These are phyloP conservation scores for Coniosporium tulheliwenetii DNA, from an alignment of 2,329 filamentous ascomycete species.

Conservation along the genomic window DNA sequence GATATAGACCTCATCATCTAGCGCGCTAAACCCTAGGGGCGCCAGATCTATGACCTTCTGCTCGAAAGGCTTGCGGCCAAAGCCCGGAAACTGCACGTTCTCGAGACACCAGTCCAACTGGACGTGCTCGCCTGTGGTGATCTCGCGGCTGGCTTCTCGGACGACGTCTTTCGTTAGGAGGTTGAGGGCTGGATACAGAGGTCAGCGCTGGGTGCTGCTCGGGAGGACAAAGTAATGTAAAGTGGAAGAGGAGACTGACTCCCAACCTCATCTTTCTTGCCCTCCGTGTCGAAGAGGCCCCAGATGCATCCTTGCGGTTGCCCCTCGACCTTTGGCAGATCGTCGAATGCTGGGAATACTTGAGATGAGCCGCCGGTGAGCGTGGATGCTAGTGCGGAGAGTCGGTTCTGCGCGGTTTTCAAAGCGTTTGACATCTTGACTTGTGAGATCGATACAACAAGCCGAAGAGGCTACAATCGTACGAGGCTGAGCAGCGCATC, in stretches of 20 bases:
- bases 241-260: conserved; percentile 4
- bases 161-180: conserved; percentile 28
- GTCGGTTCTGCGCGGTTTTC: conserved; percentile 6
- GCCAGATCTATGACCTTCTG: conserved; percentile 16
- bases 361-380: conserved; percentile 4
- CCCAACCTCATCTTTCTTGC: conserved; percentile 25
- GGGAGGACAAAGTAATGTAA: no score
- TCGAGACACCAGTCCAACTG: conserved; percentile 23
- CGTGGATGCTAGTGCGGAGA: conserved; percentile 8
- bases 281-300: conserved; percentile 29
- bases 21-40: conserved; percentile 7
- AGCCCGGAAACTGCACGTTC: conserved; percentile 21
- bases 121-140: conserved; percentile 24
- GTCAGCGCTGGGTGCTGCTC: no score
- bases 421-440: no score
- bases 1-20: conserved; percentile 10
- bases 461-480: no score
- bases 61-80: conserved; percentile 15
- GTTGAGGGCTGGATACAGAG: conserved; percentile 16
- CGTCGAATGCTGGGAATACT: conserved; percentile 9
- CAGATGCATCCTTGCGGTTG: conserved; percentile 18
- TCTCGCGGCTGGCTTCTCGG: conserved; percentile 23
- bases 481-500: no score
- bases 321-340: conserved; percentile 8
- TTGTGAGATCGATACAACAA: no score